Base-by-base conservation (phyloP, 1,139 yeast genomes). In the Groenewaldozyma sp. region DNA sequence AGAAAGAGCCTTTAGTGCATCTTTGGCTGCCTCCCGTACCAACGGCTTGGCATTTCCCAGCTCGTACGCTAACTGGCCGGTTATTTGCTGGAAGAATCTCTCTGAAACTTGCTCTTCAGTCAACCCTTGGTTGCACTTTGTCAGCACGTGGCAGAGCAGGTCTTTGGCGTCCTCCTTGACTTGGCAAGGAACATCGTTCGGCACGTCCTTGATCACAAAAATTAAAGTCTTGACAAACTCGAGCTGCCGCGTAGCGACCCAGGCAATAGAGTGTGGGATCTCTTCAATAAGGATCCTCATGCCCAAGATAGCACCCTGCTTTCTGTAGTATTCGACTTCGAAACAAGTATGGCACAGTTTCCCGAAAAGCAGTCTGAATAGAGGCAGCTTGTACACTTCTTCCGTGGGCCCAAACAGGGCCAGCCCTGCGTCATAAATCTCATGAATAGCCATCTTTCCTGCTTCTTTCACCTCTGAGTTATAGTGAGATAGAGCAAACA, bases 291-390 rank as follows among this genome's bases (percentile, higher is more conserved):
- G 67, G 1, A 87, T 74, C 49, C 76, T 71, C 39, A 93, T 67
- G 22, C 98, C 98, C 17, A 83, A 57, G 31, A 91, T 78, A 24
- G 97, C 97, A 7, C 97, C 97, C 17, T 84, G 70, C 52, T 93
- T 91, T 28, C 79, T 71, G 56, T 82, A 83, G 59, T 83, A 88
- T 35, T 76, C 80, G 57, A 86, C 95, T 47, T 83, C 93, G 57
- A 83, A 91, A 60, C 98, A 91, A 43, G 86, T 75, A 56, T 91
- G 98, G 36, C 94, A 78, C 50, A 91, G 81, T 43, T 80, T 78
- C 41, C 86, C 81, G 51, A 84, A 78, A 68, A 88, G 69, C 4
- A 82, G 71, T 45, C 93, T 73, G 51, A 87, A 73, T 35, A 86
- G 71, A 2, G 94, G 87, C 38, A 84, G 80, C 42, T 74, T 70